Percentiles rank a stretch among this genome's conserved stretches.
Evolutionary conservation across 2,329 filamentous ascomycete genomes (phyloP).

Genomic region (Fusarium sp.): DNA sequence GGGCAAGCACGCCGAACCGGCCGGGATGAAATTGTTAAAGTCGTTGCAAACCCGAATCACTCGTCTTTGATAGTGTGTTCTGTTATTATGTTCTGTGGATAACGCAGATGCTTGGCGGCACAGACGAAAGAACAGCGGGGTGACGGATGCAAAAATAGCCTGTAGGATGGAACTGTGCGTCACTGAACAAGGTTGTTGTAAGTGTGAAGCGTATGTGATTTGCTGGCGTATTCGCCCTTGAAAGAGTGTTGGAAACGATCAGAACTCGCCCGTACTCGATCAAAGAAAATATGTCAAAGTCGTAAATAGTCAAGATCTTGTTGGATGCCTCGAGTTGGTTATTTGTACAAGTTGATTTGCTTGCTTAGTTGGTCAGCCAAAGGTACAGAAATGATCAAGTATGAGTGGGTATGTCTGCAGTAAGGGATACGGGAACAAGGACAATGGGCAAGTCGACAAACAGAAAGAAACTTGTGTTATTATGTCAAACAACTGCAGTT

Average conservation of each 20-base stretch:
- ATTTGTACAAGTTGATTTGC: conserved; percentile 15
- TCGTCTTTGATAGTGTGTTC: conserved; percentile 18
- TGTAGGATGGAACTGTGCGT: conserved; percentile 10
- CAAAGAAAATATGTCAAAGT: not conserved
- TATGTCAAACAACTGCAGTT: conserved; percentile 15
- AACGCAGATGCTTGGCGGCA: conserved; percentile 28
- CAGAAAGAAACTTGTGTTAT: conserved; percentile 8
- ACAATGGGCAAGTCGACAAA: conserved; percentile 9
- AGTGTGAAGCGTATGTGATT: conserved; percentile 8
- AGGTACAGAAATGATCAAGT: conserved; percentile 11
- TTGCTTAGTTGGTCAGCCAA: conserved; percentile 18
- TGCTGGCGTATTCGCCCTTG: conserved; percentile 7
- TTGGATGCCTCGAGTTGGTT: conserved; percentile 10
- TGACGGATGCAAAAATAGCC: conserved; percentile 12
- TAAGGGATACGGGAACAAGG: not conserved
- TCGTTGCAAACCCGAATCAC: conserved; percentile 10
- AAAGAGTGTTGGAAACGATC: not conserved
- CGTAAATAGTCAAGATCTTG: conserved; percentile 5
- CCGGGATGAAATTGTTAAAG: conserved; percentile 27
- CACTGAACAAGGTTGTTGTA: conserved; percentile 7
- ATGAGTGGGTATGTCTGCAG: not conserved
- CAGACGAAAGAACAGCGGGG: conserved; percentile 25
- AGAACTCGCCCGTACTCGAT: not conserved
- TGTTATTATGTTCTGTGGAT: conserved; percentile 11
- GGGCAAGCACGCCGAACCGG: conserved; percentile 39